Evolutionary conservation across 78 protist genomes (phyloP), one percentile per base, ranked within the genome.

Genomic region (Dictyostelium discoideum): DNA sequence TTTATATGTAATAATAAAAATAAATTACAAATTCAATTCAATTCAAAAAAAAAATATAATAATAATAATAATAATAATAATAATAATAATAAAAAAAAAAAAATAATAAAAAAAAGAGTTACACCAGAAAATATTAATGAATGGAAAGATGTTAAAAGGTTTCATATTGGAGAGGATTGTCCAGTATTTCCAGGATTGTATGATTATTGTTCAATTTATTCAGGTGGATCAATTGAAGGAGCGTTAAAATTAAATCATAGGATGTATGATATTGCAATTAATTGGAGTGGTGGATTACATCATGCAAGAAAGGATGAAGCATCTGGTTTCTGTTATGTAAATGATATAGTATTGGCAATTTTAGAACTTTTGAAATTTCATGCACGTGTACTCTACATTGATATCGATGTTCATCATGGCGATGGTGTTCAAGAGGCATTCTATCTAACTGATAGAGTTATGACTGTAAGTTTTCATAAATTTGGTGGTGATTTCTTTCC

Each of bases 221-320:
- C 99, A 2, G 99, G 99, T 57, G 99, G 99, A 37, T 97, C 99
- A 11, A 92, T 99, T 24, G 98, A 95, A 9, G 98, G 98, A 20
- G 99, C 99, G 0, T 82, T 95, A 16, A 92, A 93, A 84, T 89
- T 99, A 18, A 98, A 98, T 84, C 93, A 92, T 26, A 96, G 88
- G 4, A 80, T 96, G 48, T 24, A 93, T n/a, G 99, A 99, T 85
- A 84, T 98, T 50, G 99, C 99, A n/a, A 87, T 99, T 77, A 99
- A 99, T 96, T 99, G 99, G 99, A 94, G 97, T 22, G 99, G 99
- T 18, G 99, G 99, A 2, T 86, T 99, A 78, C 99, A 99, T 86
- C 99, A 99, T 85, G 99, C 99, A 39, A 98, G 98, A 92, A 97
- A 97, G 77, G n/a, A 93, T 48, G 99, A 98, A 77, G 99, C 99